Evolutionary conservation across 805 yeast species (phyloP), one percentile per base, ranked within the genome.

Genomic region (Wickerhamomyces canadensis): DNA sequence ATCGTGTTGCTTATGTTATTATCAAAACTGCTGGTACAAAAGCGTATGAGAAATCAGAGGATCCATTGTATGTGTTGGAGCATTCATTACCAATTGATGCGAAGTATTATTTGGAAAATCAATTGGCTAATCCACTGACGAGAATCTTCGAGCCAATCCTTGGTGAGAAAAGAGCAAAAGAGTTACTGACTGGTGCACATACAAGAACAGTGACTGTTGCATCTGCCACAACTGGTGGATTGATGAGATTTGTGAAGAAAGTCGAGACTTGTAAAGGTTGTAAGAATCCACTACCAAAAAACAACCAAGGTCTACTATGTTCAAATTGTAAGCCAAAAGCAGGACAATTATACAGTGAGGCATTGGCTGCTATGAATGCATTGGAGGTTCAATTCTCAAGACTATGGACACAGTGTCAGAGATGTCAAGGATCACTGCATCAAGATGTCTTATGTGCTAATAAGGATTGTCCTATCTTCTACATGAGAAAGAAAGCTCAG

Each of bases 321-420:
- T 72, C 73, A 19, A 79, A 84, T 51, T 93, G 99, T 65, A 64
- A 73, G 26, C 63, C 68, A 21, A 74, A 73, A 44, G 84, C 91
- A 0, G 88, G 93, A 2, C 83, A 77, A 48, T 59, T 89, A 19
- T 93, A 87, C 54, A 78, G 87, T n/a, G 76, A 79, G 41, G 88
- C 93, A 10, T 62, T 93, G 33, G 81, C 84, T 4, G 80, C 77
- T 41, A 79, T 89, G 70, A 83, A 87, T 55, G 78, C 76, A 30
- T 62, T 91, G 42, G 96, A 93, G 56, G 74, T 77, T 42, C 80
- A 82, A 49, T 93, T 87, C 52, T 80, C 95, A 3, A 69, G 94
- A 46, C 64, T 93, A 44, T 93, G 99, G 99, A 91, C 98, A 0
- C 95, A 93, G 57, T 94, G 99, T 58, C 99, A 93, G 64, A 68